Conservation (phyloP, 208 protist genomes). For the Acanthamoeba triangularis region DNA sequence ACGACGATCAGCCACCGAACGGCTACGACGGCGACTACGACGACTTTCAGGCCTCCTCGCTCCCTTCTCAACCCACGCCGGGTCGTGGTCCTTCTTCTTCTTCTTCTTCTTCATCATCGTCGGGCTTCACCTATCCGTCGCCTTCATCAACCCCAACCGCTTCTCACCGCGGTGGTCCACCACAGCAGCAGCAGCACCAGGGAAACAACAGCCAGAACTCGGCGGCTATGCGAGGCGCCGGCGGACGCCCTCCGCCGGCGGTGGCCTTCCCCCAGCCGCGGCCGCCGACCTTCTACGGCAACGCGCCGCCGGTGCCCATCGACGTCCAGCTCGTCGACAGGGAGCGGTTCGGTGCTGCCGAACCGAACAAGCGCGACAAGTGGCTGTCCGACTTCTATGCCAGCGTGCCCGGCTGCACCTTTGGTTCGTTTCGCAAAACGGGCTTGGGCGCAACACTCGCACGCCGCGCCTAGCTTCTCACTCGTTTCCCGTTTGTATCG, state of each 20-base stretch:
- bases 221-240: background rate
- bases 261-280: background rate
- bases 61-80: background rate
- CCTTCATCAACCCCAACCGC: background rate
- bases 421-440: background rate
- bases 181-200: background rate
- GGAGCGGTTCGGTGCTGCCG: slow-evolving; percentile 8
- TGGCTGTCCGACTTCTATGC: background rate
- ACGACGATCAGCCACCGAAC: background rate
- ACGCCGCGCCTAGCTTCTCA: background rate
- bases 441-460: background rate
- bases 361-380: slow-evolving; percentile 14
- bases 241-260: background rate
- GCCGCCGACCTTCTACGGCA: background rate
- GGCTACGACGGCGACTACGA: background rate
- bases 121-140: background rate
- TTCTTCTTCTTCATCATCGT: background rate
- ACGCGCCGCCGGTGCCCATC: background rate
- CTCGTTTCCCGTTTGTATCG: background rate
- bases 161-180: background rate
- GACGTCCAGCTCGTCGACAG: slow-evolving; percentile 41
- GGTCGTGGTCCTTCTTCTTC: background rate
- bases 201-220: background rate
- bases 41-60: background rate
- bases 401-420: background rate